Evolutionary conservation across 2,329 filamentous ascomycete species (phyloP).

Genomic region (Cladorrhinum sp.): DNA sequence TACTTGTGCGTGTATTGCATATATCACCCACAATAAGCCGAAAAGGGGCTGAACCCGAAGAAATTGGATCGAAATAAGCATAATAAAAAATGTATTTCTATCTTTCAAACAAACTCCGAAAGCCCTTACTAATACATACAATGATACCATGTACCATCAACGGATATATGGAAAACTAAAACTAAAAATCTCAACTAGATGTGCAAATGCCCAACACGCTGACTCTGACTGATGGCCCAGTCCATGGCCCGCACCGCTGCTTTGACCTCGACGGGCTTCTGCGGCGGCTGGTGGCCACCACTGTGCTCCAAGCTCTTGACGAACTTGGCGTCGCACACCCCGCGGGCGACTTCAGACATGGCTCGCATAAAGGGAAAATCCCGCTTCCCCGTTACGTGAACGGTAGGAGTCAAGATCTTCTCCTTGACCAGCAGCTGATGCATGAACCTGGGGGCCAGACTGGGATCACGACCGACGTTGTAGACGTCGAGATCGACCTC

Average conservation of each 20-base stretch:
- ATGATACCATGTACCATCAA: too few species aligned
- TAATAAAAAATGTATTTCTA: too few species aligned
- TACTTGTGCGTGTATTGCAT: too few species aligned
- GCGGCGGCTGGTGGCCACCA: slow-evolving; percentile 1
- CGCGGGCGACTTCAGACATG: background rate
- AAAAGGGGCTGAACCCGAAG: too few species aligned
- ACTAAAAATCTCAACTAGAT: too few species aligned
- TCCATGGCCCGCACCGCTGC: background rate
- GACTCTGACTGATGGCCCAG: background rate
- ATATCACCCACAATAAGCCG: too few species aligned
- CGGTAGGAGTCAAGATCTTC: background rate
- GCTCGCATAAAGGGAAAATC: background rate
- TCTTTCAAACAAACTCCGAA: too few species aligned
- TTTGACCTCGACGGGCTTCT: background rate
- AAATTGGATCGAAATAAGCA: too few species aligned
- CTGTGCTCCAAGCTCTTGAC: background rate
- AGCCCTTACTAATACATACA: too few species aligned
- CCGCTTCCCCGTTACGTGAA: background rate
- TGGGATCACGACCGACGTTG: background rate
- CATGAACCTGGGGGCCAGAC: background rate
- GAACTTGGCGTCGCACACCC: background rate
- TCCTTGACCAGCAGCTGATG: background rate
- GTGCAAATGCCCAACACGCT: background rate
- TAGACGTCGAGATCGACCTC: background rate
- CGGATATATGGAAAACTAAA: too few species aligned